Percentiles rank a stretch among this genome's conserved stretches.
These are phyloP conservation scores for Eurotiales sp. DNA, from an alignment of 2,329 filamentous ascomycete genomes.

Conservation along the genomic window DNA sequence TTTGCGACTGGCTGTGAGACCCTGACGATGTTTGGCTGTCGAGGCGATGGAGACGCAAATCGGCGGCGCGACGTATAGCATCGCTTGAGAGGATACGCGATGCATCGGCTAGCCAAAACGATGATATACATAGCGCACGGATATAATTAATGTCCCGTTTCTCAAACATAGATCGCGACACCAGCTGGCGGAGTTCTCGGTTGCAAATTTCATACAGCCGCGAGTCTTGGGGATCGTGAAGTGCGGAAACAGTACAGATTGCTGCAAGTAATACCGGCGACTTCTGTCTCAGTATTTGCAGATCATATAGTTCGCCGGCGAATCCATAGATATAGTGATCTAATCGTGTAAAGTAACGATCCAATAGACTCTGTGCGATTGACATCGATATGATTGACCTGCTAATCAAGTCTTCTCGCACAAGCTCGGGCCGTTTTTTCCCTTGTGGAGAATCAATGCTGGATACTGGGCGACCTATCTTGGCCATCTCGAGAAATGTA, in stretches of 20 bases:
- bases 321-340: conserved; percentile 48
- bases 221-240: conserved; percentile 37
- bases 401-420: conserved; percentile 41
- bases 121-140: conserved; percentile 47
- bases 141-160: conserved; percentile 44
- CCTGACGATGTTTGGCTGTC: conserved; percentile 30
- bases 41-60: conserved; percentile 33
- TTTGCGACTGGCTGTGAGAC: not conserved
- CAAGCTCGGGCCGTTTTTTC: conserved; percentile 18
- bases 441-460: conserved; percentile 24
- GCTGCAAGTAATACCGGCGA: conserved; percentile 43
- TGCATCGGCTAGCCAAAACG: conserved; percentile 51
- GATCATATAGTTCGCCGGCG: conserved; percentile 37
- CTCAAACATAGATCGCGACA: conserved; percentile 47
- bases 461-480: conserved; percentile 28
- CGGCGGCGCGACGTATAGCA: conserved; percentile 27
- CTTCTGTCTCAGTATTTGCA: conserved; percentile 36
- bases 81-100: conserved; percentile 36
- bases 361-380: conserved; percentile 41
- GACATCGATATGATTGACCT: conserved; percentile 39
- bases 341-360: conserved; percentile 41
- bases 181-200: conserved; percentile 44
- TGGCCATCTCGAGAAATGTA: conserved; percentile 34
- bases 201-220: conserved; percentile 35
- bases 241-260: conserved; percentile 45